A percentile compares a stretch with the other conserved stretches of the same genome.
phyloP scores from a whole-genome alignment of 176 grass and related monocot genomes.

The Triticum dicoccoides region DNA sequence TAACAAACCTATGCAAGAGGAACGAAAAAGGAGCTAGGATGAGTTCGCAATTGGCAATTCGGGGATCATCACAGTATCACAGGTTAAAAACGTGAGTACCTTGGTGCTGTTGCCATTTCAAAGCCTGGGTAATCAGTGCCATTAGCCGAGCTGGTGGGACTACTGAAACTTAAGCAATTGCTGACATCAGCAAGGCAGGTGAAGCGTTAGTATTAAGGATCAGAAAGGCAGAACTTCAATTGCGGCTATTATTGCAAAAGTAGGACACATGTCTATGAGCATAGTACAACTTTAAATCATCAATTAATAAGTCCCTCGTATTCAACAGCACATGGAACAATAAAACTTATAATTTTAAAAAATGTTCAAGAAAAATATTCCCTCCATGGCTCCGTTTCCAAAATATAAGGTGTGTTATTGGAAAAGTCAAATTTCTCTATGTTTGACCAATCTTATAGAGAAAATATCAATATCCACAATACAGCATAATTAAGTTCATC shows the following conservation, averaged over 20 bases:
- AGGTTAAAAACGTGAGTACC: constrained; percentile 41
- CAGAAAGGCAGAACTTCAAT: not conserved
- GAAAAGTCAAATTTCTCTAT: not conserved
- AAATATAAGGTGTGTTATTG: not conserved
- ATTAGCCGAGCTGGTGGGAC: constrained; percentile 92
- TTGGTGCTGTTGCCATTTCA: constrained; percentile 99
- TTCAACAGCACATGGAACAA: not conserved
- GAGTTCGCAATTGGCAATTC: constrained; percentile 4
- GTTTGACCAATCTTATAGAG: not conserved
- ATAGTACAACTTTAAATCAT: not conserved
- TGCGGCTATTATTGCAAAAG: constrained; percentile 8
- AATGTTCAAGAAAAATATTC: not conserved
- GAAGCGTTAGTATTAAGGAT: constrained; percentile 3
- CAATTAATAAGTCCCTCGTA: not conserved
- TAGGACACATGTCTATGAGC: not conserved
- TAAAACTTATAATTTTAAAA: not conserved
- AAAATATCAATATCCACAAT: not conserved
- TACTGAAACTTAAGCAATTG: constrained; percentile 93
- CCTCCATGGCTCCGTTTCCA: not conserved
- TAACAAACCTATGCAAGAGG: constrained; percentile 62
- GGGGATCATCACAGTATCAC: not conserved
- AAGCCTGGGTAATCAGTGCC: constrained; percentile 95
- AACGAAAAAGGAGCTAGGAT: constrained; percentile 18
- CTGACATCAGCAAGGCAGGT: constrained; percentile 39
- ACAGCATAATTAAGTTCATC: not conserved